These are phyloP conservation scores for Neophaeococcomyces aloes DNA, from an alignment of 2,329 filamentous ascomycete genomes.

Conservation along the genomic window DNA sequence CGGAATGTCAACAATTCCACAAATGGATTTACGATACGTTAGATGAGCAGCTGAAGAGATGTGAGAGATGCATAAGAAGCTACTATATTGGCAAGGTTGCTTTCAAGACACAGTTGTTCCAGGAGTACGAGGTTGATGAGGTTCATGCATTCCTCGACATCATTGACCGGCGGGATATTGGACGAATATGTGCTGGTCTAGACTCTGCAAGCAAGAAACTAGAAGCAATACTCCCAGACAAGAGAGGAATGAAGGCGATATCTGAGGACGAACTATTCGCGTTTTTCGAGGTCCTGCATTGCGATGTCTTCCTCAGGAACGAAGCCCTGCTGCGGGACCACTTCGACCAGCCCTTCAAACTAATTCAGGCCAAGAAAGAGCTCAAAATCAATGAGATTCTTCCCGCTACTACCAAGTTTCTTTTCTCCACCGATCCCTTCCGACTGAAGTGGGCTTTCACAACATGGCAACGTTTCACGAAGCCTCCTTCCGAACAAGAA, in stretches of 20 bases:
- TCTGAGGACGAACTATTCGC: conserved; percentile 59
- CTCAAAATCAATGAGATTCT: conserved; percentile 65
- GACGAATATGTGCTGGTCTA: conserved; percentile 51
- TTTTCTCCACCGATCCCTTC: conserved; percentile 61
- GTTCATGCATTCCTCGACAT: conserved; percentile 44
- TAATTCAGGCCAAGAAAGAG: conserved; percentile 68
- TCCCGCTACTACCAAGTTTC: conserved; percentile 72
- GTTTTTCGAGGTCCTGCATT: conserved; percentile 81
- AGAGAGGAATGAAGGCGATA: conserved; percentile 41
- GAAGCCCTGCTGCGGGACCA: conserved; percentile 43
- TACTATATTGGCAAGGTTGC: conserved; percentile 61
- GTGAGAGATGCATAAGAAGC: conserved; percentile 60
- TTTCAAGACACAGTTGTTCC: conserved; percentile 52
- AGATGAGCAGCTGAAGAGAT: conserved; percentile 50
- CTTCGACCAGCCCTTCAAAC: conserved; percentile 74
- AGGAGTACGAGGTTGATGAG: conserved; percentile 41
- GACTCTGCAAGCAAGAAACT: conserved; percentile 47
- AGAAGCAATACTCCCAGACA: conserved; percentile 38
- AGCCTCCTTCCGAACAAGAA: conserved; percentile 56
- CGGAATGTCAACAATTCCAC: conserved; percentile 50
- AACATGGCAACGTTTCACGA: conserved; percentile 57
- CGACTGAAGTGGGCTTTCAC: conserved; percentile 58
- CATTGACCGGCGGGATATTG: conserved; percentile 51
- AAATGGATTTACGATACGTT: conserved; percentile 49
- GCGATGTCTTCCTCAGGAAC: conserved; percentile 60